Evolutionary conservation across 306 rosid species (phyloP), one percentile per base, ranked within the genome.

Genomic region (Trifolium pratense): DNA sequence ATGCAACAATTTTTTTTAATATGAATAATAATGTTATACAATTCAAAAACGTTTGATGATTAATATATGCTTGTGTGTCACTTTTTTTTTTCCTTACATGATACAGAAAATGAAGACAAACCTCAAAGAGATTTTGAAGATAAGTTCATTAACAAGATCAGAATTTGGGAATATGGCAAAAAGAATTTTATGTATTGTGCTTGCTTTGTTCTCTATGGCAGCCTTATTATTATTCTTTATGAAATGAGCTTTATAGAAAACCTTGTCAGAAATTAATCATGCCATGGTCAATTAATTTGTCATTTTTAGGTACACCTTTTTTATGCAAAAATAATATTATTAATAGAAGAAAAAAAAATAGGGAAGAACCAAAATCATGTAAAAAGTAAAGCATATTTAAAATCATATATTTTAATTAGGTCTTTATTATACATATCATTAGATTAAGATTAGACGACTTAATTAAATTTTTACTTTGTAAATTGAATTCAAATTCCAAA

Each of bases 81-180:
- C 20, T 12, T n/a, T 31, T 1, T 18, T 36, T 48, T 56, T 56
- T 53, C 9, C 21, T 46, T 1, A 3, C 58, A 53, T 52, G 15
- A 17, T 59, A 60, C 89, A 89, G 96, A 82, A 70, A 84, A 60
- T 78, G 55, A 70, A 32, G 32, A 75, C 80, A 59, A 66, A 39
- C 31, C 36, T 78, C 9, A 37, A 61, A 14, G 55, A 65, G 9
- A 3, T 74, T 1, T 14, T 36, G 32, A 83, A 78, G 53, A 78
- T 80, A 26, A 59, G 75, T 2, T 75, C 29, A 23, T 25, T 66
- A 13, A 36, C 7, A 31, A 45, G 12, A 13, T 71, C 74, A 37
- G 65, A 57, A 16, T 76, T 80, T 6, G 81, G 78, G 60, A 32
- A 69, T 32, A 79, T 76, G 37, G 48, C 66, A 31, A 79, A 39